A percentile compares a stretch with the other conserved stretches of the same genome.
These are phyloP conservation scores for Magnaporthiopsis rhizophila DNA, from an alignment of 2,329 filamentous ascomycete species.

Conservation along the genomic window DNA sequence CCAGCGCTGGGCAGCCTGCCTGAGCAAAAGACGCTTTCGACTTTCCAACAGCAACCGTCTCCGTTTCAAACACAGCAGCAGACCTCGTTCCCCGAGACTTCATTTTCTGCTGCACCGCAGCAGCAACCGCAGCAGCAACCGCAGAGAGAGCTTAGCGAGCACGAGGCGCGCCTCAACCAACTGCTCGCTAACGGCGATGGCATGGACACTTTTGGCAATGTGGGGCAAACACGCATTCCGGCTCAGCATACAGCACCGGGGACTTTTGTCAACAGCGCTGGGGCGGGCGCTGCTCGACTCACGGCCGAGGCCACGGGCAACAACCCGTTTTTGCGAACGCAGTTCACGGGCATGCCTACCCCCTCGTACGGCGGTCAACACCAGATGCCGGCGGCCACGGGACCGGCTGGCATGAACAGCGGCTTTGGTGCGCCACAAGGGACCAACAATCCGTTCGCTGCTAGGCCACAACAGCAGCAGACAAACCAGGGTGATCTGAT, in stretches of 20 bases:
- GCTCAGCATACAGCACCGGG: constrained; percentile 94
- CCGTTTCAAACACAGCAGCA: constrained; percentile 30
- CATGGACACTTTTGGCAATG: constrained; percentile 95
- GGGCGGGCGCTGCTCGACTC: constrained; percentile 65
- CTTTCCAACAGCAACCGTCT: constrained; percentile 44
- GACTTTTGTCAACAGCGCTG: constrained; percentile 93
- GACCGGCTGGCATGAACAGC: constrained; percentile 36
- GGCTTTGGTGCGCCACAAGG: constrained; percentile 34
- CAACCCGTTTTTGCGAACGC: constrained; percentile 82
- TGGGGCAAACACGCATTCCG: constrained; percentile 90
- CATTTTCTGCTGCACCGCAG: constrained; percentile 28
- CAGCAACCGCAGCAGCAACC: constrained; percentile 38
- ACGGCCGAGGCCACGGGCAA: constrained; percentile 66
- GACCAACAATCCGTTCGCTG: constrained; percentile 52
- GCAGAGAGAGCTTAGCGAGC: constrained; percentile 51
- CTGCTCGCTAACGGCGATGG: constrained; percentile 83
- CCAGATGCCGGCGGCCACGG: constrained; percentile 47
- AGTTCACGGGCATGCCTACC: constrained; percentile 70
- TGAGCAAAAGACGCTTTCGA: constrained; percentile 71
- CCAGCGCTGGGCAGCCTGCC: constrained; percentile 68
- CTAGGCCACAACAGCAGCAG: constrained; percentile 44
- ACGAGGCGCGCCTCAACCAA: constrained; percentile 72
- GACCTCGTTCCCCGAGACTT: constrained; percentile 3
- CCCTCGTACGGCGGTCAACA: constrained; percentile 44
- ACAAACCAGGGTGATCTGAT: constrained; percentile 46